Evolutionary conservation across 2,329 filamentous ascomycete genomes (phyloP).

Genomic region (Talaromyces piceae): DNA sequence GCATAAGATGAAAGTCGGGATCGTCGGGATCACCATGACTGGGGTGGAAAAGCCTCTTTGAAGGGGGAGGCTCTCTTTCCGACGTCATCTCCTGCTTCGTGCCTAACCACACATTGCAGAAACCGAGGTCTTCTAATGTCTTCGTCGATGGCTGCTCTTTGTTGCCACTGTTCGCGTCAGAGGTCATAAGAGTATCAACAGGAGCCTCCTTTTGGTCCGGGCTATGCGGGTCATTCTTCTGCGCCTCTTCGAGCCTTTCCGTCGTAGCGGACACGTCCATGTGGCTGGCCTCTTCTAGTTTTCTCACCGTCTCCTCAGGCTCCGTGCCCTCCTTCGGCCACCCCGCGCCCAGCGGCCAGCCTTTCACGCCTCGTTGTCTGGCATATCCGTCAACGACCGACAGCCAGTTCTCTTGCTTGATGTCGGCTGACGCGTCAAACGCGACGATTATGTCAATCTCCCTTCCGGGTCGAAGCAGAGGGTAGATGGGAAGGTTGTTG

Average conservation of each 20-base stretch:
- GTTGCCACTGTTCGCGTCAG: constrained; percentile 20
- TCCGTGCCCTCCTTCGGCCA: constrained; percentile 66
- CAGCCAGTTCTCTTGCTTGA: constrained; percentile 91
- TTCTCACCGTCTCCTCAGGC: constrained; percentile 51
- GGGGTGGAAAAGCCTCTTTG: constrained; percentile 41
- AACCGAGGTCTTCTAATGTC: constrained; percentile 57
- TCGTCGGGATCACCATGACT: constrained; percentile 51
- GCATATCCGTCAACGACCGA: constrained; percentile 91
- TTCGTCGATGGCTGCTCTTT: not conserved
- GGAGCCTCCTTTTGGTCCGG: not conserved
- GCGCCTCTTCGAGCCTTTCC: constrained; percentile 55
- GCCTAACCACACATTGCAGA: constrained; percentile 94
- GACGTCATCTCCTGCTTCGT: constrained; percentile 64
- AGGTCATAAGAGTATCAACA: constrained; percentile 17
- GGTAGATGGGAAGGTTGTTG: constrained; percentile 95
- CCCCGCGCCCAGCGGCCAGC: constrained; percentile 90
- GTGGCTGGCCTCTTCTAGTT: constrained; percentile 63
- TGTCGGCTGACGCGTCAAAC: constrained; percentile 91
- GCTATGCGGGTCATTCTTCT: constrained; percentile 13
- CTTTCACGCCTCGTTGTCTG: constrained; percentile 78
- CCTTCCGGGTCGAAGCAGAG: constrained; percentile 77
- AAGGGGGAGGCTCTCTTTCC: constrained; percentile 46
- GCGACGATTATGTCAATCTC: constrained; percentile 85
- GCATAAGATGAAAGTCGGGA: constrained; percentile 61
- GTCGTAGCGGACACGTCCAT: constrained; percentile 54